phyloP scores from a whole-genome alignment of 1,139 yeast species.

The Taiozyma sp. region DNA sequence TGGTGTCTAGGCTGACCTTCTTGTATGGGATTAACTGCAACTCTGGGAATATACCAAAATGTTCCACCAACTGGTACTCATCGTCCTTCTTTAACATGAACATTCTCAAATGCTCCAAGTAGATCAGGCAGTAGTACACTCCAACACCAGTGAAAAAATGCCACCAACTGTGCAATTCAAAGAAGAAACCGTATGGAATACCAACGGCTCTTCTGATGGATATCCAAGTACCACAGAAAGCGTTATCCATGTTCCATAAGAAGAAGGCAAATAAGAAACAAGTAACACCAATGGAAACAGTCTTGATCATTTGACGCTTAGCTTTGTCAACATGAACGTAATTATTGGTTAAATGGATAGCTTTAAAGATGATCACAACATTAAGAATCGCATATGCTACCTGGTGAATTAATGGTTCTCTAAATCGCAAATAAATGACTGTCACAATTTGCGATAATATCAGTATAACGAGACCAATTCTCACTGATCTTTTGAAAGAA shows the following conservation, averaged over 20 bases:
- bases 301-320: constrained; percentile 40
- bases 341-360: constrained; percentile 42
- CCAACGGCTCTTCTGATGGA: constrained; percentile 59
- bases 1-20: not conserved
- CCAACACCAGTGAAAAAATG: constrained; percentile 86
- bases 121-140: constrained; percentile 60
- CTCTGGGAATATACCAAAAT: constrained; percentile 42
- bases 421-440: constrained; percentile 56
- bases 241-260: constrained; percentile 81
- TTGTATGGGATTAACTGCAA: constrained; percentile 10
- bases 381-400: constrained; percentile 52
- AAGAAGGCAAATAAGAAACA: constrained; percentile 67
- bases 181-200: constrained; percentile 77
- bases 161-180: constrained; percentile 99
- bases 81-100: constrained; percentile 49
- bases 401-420: constrained; percentile 79
- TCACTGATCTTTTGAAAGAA: constrained; percentile 26
- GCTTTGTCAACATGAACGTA: constrained; percentile 48
- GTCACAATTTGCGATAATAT: constrained; percentile 52
- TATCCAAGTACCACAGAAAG: constrained; percentile 61
- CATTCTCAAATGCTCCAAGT: constrained; percentile 60
- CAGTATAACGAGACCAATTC: constrained; percentile 53
- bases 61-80: constrained; percentile 49
- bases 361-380: constrained; percentile 50
- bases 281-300: constrained; percentile 54